phyloP scores from a whole-genome alignment of 345 rosid species.

The Eucalyptus sp. region DNA sequence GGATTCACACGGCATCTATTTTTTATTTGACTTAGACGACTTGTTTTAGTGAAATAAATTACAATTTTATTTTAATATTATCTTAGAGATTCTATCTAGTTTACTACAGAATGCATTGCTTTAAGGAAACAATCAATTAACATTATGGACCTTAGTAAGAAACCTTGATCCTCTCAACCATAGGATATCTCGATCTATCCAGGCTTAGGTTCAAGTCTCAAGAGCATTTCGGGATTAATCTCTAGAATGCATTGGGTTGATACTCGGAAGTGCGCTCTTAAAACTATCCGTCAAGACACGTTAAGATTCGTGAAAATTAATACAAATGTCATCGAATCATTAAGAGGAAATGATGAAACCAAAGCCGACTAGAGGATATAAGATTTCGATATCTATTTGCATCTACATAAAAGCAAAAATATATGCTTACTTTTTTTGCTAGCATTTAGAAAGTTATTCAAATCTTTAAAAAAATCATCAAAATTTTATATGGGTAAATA shows the following conservation, averaged over 20 bases:
- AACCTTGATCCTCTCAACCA: not conserved
- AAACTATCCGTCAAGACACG: fast-evolving
- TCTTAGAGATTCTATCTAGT: not conserved
- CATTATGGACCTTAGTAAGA: not conserved
- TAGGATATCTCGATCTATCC: not conserved
- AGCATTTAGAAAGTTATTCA: not conserved
- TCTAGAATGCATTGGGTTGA: not conserved
- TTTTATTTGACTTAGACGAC: not conserved
- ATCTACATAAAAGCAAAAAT: not conserved
- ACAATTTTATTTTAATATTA: not conserved
- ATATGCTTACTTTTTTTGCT: not conserved
- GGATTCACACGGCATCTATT: not conserved
- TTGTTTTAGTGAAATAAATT: not conserved
- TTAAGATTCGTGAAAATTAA: fast-evolving
- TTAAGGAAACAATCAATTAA: not conserved
- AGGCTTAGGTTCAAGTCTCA: not conserved
- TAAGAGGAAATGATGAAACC: fast-evolving
- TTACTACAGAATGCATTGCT: not conserved
- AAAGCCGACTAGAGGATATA: fast-evolving
- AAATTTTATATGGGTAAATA: not conserved
- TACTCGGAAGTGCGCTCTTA: fast-evolving
- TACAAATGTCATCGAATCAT: fast-evolving
- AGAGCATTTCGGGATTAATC: not conserved
- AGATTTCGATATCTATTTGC: not conserved
- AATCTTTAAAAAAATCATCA: not conserved